Evolutionary conservation across 306 rosid species (phyloP).

Genomic region (Leucaena leucocephala): DNA sequence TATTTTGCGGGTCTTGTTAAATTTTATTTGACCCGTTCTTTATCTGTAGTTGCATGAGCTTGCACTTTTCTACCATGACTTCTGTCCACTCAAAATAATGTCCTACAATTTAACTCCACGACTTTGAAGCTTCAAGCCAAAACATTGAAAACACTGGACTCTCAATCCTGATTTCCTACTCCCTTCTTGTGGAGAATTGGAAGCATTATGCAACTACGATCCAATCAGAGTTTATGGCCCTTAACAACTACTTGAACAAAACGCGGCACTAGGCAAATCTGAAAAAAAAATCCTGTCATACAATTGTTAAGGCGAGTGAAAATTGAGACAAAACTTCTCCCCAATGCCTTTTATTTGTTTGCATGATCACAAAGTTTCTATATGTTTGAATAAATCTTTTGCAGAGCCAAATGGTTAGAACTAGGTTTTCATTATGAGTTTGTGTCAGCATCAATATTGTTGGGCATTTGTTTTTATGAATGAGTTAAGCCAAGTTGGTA

Average conservation of each 20-base stretch:
- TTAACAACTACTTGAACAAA: background rate
- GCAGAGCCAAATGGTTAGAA: background rate
- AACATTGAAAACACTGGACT: background rate
- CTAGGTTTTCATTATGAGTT: background rate
- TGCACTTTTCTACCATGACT: conserved; percentile 1
- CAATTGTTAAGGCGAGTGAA: background rate
- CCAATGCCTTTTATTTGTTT: background rate
- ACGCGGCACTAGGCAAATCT: background rate
- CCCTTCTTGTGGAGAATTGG: conserved; percentile 3
- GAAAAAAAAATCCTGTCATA: background rate
- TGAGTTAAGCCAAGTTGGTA: background rate
- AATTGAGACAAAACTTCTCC: background rate
- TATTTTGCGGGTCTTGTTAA: background rate
- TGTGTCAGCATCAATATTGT: background rate
- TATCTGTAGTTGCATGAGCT: background rate
- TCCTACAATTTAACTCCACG: background rate
- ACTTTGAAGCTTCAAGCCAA: background rate
- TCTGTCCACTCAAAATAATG: background rate
- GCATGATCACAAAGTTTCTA: background rate
- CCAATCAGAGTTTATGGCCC: background rate
- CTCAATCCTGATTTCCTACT: conserved; percentile 8
- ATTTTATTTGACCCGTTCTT: background rate
- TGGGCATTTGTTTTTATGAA: background rate
- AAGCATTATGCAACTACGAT: background rate
- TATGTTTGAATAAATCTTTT: conserved; percentile 2